Percentiles rank a stretch among this genome's conserved stretches.
phyloP scores from a whole-genome alignment of 108 stramenopile species.

The Chaetoceros muelleri region DNA sequence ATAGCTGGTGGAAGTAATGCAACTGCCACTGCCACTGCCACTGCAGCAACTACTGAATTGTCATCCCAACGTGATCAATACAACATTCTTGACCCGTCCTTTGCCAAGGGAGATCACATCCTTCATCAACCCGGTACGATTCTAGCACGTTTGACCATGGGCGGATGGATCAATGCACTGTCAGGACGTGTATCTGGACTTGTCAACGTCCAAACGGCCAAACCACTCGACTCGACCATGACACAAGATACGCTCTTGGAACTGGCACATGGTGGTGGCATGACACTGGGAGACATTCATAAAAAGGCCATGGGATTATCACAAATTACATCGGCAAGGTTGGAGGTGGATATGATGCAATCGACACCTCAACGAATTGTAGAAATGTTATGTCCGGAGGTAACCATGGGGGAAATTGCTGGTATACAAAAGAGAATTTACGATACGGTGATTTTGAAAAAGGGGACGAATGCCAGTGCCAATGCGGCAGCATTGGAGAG shows the following conservation, averaged over 20 bases:
- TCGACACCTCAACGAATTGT: conserved; percentile 75
- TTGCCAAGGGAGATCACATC: background rate
- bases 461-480: conserved; percentile 35
- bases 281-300: background rate
- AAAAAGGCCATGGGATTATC: conserved; percentile 6
- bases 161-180: conserved; percentile 64
- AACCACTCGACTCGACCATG: conserved; percentile 17
- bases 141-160: conserved; percentile 48
- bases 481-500: conserved; percentile 34
- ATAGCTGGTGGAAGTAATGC: too few species aligned
- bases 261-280: too few species aligned
- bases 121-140: conserved; percentile 31
- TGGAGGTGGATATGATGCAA: conserved; percentile 64
- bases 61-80: background rate
- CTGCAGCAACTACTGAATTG: too few species aligned
- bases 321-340: conserved; percentile 23
- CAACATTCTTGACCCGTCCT: background rate
- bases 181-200: conserved; percentile 21
- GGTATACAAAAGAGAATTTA: conserved; percentile 64
- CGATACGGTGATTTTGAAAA: conserved; percentile 71
- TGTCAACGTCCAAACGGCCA: background rate
- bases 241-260: conserved; percentile 9
- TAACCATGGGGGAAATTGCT: conserved; percentile 43
- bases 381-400: conserved; percentile 61
- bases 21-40: too few species aligned